A percentile compares a stretch with the other conserved stretches of the same genome.
Evolutionary conservation across 2,329 filamentous ascomycete genomes (phyloP).

Genomic region (Gliomastix tumulicola): DNA sequence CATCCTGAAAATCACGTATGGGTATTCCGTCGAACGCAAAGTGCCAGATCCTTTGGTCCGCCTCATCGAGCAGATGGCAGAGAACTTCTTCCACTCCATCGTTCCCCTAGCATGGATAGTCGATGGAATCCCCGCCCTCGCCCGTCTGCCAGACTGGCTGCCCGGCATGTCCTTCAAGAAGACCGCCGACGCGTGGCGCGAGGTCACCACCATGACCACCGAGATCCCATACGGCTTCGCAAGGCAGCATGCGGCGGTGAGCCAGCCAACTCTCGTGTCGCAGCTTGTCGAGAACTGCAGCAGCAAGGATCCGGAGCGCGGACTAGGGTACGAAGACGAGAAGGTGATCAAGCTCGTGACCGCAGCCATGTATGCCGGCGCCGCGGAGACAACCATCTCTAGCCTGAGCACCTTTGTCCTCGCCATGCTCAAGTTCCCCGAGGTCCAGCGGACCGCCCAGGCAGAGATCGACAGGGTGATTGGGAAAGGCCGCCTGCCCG

Average conservation of each 20-base stretch:
- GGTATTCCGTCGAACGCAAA: conserved; percentile 11
- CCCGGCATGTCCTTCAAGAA: conserved; percentile 13
- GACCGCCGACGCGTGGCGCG: conserved; percentile 11
- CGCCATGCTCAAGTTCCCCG: conserved; percentile 14
- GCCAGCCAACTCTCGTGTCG: conserved; percentile 4
- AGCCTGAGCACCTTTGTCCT: conserved; percentile 11
- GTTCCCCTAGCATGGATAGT: conserved; percentile 13
- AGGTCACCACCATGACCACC: conserved; percentile 6
- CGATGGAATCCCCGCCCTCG: conserved; percentile 11
- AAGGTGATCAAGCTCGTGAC: conserved; percentile 7
- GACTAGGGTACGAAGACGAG: conserved; percentile 4
- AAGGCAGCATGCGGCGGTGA: conserved; percentile 3
- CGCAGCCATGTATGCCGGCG: conserved; percentile 10
- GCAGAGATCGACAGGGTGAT: conserved; percentile 15
- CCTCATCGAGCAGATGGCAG: conserved; percentile 11
- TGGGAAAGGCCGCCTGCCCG: conserved; percentile 18
- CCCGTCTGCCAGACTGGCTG: conserved; percentile 7
- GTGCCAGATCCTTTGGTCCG: conserved; percentile 10
- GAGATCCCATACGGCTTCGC: conserved; percentile 13
- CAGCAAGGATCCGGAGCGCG: not conserved
- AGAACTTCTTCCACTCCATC: conserved; percentile 11
- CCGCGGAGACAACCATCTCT: conserved; percentile 12
- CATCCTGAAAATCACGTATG: conserved; percentile 9
- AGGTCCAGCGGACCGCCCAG: conserved; percentile 13
- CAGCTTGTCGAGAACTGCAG: not conserved